Conservation (phyloP, 176 grass and related monocot species). For the Oryza coarctata region DNA sequence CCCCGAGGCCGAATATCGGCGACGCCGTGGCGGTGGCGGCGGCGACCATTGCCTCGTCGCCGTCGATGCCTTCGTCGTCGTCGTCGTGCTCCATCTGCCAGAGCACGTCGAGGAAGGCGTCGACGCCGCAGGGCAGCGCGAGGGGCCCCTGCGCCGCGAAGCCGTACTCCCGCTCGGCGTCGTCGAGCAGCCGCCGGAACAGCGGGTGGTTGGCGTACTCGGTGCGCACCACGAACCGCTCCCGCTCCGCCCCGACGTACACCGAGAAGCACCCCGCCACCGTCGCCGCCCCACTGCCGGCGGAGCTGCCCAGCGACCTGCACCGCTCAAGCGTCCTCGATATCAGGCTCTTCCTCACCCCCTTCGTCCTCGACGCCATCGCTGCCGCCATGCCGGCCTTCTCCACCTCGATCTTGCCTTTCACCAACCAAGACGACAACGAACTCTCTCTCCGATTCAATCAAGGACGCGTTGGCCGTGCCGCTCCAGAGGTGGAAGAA, state of each 20-base stretch:
- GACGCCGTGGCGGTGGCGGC: slow-evolving; percentile 4
- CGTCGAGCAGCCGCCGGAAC: slow-evolving; percentile 63
- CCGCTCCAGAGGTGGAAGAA: neutral
- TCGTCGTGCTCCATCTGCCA: slow-evolving; percentile 52
- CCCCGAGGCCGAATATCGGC: slow-evolving; percentile 39
- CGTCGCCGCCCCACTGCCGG: neutral
- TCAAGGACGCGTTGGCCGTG: neutral
- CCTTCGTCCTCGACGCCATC: slow-evolving; percentile 4
- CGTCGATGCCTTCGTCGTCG: neutral
- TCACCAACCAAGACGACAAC: no score
- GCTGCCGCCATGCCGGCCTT: slow-evolving; percentile 26
- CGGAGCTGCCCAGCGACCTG: slow-evolving; percentile 26
- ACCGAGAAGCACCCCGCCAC: slow-evolving; percentile 80
- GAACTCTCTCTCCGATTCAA: neutral
- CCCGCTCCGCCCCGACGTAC: slow-evolving; percentile 65
- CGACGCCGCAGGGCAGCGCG: slow-evolving; percentile 64
- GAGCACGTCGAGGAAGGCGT: slow-evolving; percentile 63
- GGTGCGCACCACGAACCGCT: slow-evolving; percentile 67
- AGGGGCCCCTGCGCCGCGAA: slow-evolving; percentile 64
- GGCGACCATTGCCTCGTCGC: no score
- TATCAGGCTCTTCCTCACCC: slow-evolving; percentile 47
- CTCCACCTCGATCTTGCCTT: no score
- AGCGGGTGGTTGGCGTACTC: slow-evolving; percentile 68
- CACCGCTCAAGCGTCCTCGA: slow-evolving; percentile 55
- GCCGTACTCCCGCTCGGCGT: slow-evolving; percentile 69